Percentiles rank a stretch among this genome's conserved stretches.
Evolutionary conservation across 2,329 filamentous ascomycete genomes (phyloP).

Genomic region (Chalaropsis thielavioides): DNA sequence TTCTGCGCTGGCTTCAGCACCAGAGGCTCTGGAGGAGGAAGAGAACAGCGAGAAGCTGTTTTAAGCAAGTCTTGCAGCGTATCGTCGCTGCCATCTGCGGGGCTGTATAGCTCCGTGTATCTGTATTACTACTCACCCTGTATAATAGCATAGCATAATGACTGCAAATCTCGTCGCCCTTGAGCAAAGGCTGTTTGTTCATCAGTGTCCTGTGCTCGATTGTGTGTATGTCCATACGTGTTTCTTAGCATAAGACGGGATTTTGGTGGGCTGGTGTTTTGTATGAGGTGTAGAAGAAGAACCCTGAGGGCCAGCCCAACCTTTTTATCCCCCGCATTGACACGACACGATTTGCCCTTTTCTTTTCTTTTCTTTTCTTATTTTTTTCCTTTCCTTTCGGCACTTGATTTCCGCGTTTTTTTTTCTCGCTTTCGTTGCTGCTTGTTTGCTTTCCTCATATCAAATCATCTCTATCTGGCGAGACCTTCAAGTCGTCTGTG

Average conservation of each 20-base stretch:
- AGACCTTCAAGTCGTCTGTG: neutral
- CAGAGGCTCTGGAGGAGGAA: neutral
- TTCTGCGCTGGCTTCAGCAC: neutral
- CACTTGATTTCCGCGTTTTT: neutral
- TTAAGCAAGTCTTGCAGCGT: neutral
- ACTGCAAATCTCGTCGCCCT: neutral
- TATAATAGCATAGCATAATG: slow-evolving; percentile 6
- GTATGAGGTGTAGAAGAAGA: neutral
- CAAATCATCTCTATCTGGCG: no score
- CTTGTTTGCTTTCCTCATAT: neutral
- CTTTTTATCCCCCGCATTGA: neutral
- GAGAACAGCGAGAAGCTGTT: neutral
- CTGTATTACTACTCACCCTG: neutral
- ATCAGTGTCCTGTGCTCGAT: neutral
- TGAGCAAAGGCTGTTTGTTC: no score
- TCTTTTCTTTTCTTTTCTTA: neutral
- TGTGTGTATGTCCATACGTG: neutral
- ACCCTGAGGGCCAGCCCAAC: slow-evolving; percentile 6
- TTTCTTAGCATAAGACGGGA: neutral
- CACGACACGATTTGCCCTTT: neutral
- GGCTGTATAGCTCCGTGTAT: neutral
- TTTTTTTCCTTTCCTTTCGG: neutral
- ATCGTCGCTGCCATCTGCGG: neutral
- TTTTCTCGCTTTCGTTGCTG: neutral
- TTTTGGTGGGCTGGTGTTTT: neutral